Conservation (phyloP, 1,284 basidiomycete genomes). For the Pascua sp. region DNA sequence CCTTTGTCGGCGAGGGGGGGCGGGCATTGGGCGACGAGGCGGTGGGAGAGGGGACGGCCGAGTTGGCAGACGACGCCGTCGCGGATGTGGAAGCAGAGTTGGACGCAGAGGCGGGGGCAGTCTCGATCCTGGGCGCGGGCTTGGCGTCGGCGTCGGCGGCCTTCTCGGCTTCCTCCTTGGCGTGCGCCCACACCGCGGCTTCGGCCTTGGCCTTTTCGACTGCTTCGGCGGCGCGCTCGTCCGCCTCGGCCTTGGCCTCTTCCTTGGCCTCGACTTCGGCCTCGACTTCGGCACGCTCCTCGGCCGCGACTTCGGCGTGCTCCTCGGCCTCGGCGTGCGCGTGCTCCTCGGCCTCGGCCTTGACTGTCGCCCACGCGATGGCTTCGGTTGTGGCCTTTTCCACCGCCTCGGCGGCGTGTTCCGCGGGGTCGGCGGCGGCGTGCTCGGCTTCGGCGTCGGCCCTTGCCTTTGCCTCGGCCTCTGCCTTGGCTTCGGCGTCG, state of each 20-base stretch:
- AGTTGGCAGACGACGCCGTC: no score
- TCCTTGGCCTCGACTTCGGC: constrained; percentile 14
- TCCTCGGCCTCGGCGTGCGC: constrained; percentile 69
- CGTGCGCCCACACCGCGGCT: no score
- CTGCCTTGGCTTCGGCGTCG: no score
- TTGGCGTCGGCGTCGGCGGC: background rate
- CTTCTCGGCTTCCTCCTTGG: background rate
- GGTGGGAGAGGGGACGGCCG: no score
- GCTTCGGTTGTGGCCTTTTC: background rate
- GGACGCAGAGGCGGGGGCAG: no score
- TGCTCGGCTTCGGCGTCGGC: background rate
- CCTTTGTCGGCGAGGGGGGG: no score
- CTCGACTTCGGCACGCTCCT: background rate
- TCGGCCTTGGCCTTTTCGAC: background rate
- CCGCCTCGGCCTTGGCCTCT: background rate
- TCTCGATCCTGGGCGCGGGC: background rate
- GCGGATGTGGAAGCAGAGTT: no score
- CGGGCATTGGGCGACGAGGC: no score
- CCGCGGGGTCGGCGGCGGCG: background rate
- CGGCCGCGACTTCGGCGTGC: background rate
- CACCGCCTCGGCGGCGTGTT: background rate
- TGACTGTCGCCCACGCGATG: constrained; percentile 48
- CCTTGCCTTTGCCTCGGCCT: background rate
- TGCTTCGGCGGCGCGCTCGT: background rate
- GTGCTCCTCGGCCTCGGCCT: constrained; percentile 86